phyloP scores from a whole-genome alignment of 192 early-diverging fungal species.

The Coemansia asiatica region DNA sequence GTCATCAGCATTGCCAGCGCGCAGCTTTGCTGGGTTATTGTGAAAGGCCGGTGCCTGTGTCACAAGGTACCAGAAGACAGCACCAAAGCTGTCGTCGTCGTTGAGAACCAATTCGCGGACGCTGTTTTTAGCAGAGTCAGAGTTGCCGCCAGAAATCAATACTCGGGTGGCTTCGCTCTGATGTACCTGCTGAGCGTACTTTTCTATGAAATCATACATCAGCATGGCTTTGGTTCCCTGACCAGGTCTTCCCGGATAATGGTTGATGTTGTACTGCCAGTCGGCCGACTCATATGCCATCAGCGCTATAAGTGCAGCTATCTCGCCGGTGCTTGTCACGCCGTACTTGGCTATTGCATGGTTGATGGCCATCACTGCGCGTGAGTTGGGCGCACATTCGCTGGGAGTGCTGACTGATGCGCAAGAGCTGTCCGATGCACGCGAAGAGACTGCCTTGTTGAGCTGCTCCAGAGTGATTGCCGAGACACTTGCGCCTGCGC shows the following conservation, averaged over 20 bases:
- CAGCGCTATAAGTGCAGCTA: constrained; percentile 39
- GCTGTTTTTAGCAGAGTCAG: constrained; percentile 15
- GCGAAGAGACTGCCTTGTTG: constrained; percentile 24
- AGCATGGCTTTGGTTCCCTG: constrained; percentile 54
- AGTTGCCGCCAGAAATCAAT: constrained; percentile 5
- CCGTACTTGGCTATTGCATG: constrained; percentile 40
- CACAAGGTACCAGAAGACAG: constrained; percentile 49
- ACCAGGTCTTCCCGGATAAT: constrained; percentile 44
- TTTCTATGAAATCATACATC: constrained; percentile 44
- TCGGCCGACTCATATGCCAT: constrained; percentile 46
- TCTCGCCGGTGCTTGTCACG: constrained; percentile 33
- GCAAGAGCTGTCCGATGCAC: constrained; percentile 22
- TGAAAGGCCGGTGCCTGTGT: constrained; percentile 23
- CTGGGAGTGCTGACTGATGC: constrained; percentile 9
- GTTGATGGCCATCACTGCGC: constrained; percentile 32
- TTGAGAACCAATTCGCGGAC: constrained; percentile 36
- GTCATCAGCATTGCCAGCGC: constrained; percentile 35
- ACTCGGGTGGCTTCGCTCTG: constrained; percentile 8
- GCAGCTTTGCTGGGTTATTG: constrained; percentile 20
- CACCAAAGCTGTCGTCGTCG: constrained; percentile 53
- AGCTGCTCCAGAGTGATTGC: constrained; percentile 29
- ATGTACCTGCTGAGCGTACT: constrained; percentile 38
- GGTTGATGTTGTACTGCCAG: constrained; percentile 55
- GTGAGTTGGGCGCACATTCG: constrained; percentile 37
- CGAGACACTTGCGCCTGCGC: constrained; percentile 4